Evolutionary conservation across 1,139 yeast species (phyloP).

Genomic region (Taphrina wiesneri): DNA sequence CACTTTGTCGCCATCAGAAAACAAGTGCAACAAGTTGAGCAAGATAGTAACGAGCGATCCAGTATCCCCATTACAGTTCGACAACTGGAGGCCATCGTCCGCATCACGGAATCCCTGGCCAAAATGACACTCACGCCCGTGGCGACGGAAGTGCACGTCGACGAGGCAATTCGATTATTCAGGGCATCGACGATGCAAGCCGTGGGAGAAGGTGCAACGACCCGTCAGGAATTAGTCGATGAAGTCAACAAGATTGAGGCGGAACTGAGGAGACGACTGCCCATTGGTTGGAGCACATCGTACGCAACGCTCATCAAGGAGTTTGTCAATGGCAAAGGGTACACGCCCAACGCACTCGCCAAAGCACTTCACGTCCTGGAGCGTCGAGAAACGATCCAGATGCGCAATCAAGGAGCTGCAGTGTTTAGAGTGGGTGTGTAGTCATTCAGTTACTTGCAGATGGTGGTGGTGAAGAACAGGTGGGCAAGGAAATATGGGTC

Average conservation of each 20-base stretch:
- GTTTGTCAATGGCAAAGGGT: conserved; percentile 68
- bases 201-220: conserved; percentile 74
- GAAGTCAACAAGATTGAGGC: conserved; percentile 80
- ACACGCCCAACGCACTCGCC: conserved; percentile 73
- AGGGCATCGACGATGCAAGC: conserved; percentile 99
- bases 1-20: conserved; percentile 90
- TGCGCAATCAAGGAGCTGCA: conserved; percentile 85
- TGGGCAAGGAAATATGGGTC: neutral
- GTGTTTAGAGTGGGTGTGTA: conserved; percentile 77
- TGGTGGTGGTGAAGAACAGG: neutral
- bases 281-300: conserved; percentile 95
- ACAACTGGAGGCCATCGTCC: conserved; percentile 94
- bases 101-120: conserved; percentile 93
- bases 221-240: conserved; percentile 56
- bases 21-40: conserved; percentile 77
- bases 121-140: conserved; percentile 79
- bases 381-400: conserved; percentile 79
- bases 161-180: conserved; percentile 90
- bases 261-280: conserved; percentile 84
- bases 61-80: conserved; percentile 96
- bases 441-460: neutral
- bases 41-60: conserved; percentile 81
- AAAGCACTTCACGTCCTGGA: conserved; percentile 80
- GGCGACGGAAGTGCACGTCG: conserved; percentile 86
- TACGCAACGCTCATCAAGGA: conserved; percentile 80